Evolutionary conservation across 148 eudicot species (phyloP).

Genomic region (Cornus controversa): DNA sequence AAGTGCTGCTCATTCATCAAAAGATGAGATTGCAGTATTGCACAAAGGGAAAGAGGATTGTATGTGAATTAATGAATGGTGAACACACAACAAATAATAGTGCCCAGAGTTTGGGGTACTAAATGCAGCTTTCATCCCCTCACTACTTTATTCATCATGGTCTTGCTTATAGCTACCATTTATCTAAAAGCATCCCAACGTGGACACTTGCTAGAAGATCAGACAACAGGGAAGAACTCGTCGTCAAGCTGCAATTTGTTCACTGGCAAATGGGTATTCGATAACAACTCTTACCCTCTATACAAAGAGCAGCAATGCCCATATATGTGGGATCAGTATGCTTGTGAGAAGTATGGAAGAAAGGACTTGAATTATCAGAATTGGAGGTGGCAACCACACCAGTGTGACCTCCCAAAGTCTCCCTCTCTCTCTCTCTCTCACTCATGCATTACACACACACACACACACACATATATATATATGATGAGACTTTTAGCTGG

Average conservation of each 20-base stretch:
- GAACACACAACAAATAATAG: not conserved
- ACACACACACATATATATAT: no score
- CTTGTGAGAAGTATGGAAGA: conserved; percentile 48
- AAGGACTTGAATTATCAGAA: conserved; percentile 43
- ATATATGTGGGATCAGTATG: conserved; percentile 45
- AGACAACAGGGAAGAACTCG: not conserved
- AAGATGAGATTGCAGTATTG: not conserved
- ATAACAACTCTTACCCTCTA: conserved; percentile 48
- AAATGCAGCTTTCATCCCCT: conserved; percentile 26
- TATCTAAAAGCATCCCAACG: not conserved
- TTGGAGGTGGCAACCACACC: conserved; percentile 58
- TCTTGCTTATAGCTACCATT: conserved; percentile 13
- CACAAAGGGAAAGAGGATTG: not conserved
- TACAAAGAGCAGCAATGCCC: conserved; percentile 51
- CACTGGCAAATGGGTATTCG: conserved; percentile 67
- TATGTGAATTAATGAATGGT: no score
- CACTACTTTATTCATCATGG: conserved; percentile 9
- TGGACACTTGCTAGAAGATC: not conserved
- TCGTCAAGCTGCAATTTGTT: conserved; percentile 40
- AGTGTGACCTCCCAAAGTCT: conserved; percentile 48
- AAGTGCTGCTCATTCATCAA: not conserved
- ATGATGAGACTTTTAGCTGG: no score
- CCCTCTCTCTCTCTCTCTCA: not conserved
- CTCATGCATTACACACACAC: no score
- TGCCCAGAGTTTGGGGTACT: conserved; percentile 1